These are phyloP conservation scores for Cerioporus squamosus DNA, from an alignment of 1,284 basidiomycete species.

Conservation along the genomic window DNA sequence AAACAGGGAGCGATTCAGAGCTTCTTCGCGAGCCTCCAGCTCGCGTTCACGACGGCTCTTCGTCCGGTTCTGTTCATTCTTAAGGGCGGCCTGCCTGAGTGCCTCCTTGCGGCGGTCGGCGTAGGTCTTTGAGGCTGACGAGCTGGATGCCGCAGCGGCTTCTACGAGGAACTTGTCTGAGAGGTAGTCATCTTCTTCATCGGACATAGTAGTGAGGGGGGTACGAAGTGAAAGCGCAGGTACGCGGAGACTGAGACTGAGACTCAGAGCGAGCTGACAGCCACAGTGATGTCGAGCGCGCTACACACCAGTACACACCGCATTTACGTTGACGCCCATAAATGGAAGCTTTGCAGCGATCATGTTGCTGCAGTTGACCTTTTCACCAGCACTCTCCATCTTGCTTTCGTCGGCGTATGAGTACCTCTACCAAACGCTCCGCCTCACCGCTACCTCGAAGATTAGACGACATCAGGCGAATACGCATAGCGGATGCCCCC, in stretches of 20 bases:
- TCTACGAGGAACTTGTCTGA: conserved; percentile 80
- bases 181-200: conserved; percentile 81
- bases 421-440: conserved; percentile 14
- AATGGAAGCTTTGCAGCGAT: no score
- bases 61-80: conserved; percentile 64
- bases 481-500: not conserved
- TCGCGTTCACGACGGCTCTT: conserved; percentile 73
- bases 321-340: no score
- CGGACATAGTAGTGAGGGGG: conserved; percentile 47
- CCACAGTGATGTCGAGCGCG: not conserved
- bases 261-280: no score
- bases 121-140: conserved; percentile 59
- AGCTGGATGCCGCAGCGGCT: conserved; percentile 34
- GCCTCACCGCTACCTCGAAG: conserved; percentile 15
- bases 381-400: not conserved
- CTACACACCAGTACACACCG: not conserved
- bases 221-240: no score
- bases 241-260: no score
- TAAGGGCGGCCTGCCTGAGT: conserved; percentile 54
- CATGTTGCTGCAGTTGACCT: no score
- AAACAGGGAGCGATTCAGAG: conserved; percentile 77
- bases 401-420: conserved; percentile 10
- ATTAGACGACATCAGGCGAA: conserved; percentile 9
- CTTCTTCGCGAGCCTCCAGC: conserved; percentile 76
- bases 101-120: conserved; percentile 69